Conservation (phyloP, 345 rosid species). For the Boechera retrofracta region DNA sequence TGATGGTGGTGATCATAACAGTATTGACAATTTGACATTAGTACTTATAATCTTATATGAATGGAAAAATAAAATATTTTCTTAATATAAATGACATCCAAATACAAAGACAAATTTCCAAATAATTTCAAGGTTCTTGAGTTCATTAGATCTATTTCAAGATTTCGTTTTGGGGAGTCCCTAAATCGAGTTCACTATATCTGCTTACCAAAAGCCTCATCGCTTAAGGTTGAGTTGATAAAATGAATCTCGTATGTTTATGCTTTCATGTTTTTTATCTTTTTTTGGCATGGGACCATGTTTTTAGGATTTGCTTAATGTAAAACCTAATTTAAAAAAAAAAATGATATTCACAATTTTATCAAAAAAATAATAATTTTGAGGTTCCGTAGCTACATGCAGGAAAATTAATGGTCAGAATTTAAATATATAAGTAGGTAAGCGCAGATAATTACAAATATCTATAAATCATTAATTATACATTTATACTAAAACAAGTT, state of each 20-base stretch:
- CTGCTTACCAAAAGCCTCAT: too few relatives aligned
- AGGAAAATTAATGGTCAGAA: background rate
- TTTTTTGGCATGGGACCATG: too few relatives aligned
- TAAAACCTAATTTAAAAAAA: too few relatives aligned
- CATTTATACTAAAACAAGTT: constrained; percentile 9
- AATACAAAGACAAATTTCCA: background rate
- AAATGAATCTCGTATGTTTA: too few relatives aligned
- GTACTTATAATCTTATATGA: background rate
- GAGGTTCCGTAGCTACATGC: background rate
- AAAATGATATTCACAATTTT: too few relatives aligned
- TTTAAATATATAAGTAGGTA: background rate
- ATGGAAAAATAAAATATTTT: background rate
- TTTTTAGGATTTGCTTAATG: too few relatives aligned
- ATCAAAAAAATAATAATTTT: too few relatives aligned
- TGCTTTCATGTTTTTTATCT: too few relatives aligned
- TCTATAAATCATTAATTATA: background rate
- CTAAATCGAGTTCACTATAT: too few relatives aligned
- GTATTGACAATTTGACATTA: constrained; percentile 27
- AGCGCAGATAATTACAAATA: background rate
- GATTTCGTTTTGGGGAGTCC: too few relatives aligned
- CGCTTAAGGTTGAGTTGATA: too few relatives aligned
- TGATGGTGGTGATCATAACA: constrained; percentile 28
- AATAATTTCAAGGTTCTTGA: background rate
- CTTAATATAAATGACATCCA: background rate
- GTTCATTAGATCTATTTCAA: too few relatives aligned